These are phyloP conservation scores for Lentinula lateritia DNA, from an alignment of 768 basidiomycete species.

Conservation along the genomic window DNA sequence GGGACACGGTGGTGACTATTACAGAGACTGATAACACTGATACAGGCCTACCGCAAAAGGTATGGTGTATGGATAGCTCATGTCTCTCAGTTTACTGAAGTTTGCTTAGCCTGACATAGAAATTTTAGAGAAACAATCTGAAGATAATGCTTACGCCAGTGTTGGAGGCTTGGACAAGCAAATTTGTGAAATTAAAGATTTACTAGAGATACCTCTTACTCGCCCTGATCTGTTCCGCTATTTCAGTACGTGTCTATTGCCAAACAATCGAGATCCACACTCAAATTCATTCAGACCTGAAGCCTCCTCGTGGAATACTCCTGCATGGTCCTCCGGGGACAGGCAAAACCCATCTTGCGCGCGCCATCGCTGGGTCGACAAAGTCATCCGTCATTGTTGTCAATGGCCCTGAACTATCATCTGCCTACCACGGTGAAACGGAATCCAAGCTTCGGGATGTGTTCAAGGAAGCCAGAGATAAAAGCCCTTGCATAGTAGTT, in stretches of 20 bases:
- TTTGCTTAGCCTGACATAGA: conserved; percentile 39
- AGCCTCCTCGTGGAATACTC: conserved; percentile 92
- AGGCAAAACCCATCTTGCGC: conserved; percentile 94
- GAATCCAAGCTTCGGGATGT: conserved; percentile 87
- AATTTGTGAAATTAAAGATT: conserved; percentile 78
- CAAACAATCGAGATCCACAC: not conserved
- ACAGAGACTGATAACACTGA: conserved; percentile 24
- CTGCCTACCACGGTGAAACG: conserved; percentile 96
- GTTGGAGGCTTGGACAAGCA: conserved; percentile 89
- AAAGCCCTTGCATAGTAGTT: conserved; percentile 89
- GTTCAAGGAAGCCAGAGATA: conserved; percentile 75
- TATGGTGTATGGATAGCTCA: conserved; percentile 1
- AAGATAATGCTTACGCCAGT: conserved; percentile 61
- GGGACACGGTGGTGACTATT: conserved; percentile 60
- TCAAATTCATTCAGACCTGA: conserved; percentile 51
- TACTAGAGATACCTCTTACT: conserved; percentile 81
- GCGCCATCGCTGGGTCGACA: conserved; percentile 87
- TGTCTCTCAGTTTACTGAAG: conserved; percentile 5
- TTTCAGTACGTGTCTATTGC: conserved; percentile 47
- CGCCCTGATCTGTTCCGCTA: conserved; percentile 77
- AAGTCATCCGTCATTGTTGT: conserved; percentile 86
- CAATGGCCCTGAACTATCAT: conserved; percentile 92
- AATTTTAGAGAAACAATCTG: conserved; percentile 34
- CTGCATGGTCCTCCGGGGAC: conserved; percentile 96
- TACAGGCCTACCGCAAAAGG: conserved; percentile 8